Percentiles rank a stretch among this genome's conserved stretches.
Conservation (phyloP, 768 basidiomycete genomes). For the Leccinum olivaceopallidum region DNA sequence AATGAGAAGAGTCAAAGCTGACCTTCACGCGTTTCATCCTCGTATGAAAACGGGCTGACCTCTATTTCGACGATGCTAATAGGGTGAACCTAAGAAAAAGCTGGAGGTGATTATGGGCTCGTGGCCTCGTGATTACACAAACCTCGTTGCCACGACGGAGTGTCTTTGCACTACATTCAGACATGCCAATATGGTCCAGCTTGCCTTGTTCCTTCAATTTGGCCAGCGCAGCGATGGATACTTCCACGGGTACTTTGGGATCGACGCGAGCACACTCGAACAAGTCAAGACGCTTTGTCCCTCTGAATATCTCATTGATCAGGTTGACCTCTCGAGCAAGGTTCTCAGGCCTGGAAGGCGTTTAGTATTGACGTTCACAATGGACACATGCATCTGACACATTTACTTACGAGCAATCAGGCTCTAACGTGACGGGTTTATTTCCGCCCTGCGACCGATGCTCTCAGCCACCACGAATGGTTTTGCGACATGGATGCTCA, state of each 20-base stretch:
- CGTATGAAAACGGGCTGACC: conserved; percentile 61
- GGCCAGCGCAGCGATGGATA: conserved; percentile 42
- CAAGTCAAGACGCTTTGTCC: conserved; percentile 58
- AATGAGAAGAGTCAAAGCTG: neutral
- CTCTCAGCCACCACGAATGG: conserved; percentile 25
- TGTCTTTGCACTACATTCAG: conserved; percentile 52
- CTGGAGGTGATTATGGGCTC: neutral
- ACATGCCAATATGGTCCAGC: conserved; percentile 58
- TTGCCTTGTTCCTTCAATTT: conserved; percentile 33
- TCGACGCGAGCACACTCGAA: conserved; percentile 59
- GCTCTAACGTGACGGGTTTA: neutral
- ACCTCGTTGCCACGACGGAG: conserved; percentile 40
- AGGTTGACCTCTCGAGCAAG: conserved; percentile 47
- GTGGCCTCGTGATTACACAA: neutral
- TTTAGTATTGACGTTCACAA: neutral
- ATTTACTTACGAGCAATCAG: conserved; percentile 32
- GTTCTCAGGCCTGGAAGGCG: conserved; percentile 34
- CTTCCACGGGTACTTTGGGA: conserved; percentile 44
- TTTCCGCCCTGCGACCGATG: conserved; percentile 30
- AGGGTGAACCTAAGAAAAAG: conserved; percentile 44
- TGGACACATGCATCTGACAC: neutral
- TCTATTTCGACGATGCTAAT: conserved; percentile 68
- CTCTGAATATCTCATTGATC: conserved; percentile 46
- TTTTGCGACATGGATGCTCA: conserved; percentile 26
- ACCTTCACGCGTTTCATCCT: conserved; percentile 50